Evolutionary conservation across 352 stramenopile genomes (phyloP).

Genomic region (Pythium aristosporum): DNA sequence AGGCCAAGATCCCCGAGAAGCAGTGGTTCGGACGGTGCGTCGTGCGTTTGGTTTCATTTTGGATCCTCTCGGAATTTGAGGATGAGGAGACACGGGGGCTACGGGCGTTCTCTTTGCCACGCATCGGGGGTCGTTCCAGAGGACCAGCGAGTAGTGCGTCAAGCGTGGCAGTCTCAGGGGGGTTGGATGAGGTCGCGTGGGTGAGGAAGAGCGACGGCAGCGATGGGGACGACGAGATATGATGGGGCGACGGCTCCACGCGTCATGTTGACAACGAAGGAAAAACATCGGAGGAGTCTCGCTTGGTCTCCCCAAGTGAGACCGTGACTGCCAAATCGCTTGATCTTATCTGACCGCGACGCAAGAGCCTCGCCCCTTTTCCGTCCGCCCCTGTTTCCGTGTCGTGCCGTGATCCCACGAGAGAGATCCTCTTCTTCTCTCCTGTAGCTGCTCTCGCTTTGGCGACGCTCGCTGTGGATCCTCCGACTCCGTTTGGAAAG

Average conservation of each 20-base stretch:
- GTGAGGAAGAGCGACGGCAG: background rate
- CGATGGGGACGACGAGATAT: background rate
- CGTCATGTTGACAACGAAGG: constrained; percentile 27
- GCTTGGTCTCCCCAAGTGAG: background rate
- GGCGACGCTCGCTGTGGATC: background rate
- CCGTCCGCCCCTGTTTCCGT: background rate
- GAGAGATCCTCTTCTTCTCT: background rate
- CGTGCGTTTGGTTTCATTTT: background rate
- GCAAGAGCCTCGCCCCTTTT: background rate
- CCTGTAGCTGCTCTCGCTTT: background rate
- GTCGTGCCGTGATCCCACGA: background rate
- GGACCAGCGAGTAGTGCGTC: background rate
- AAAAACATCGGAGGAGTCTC: constrained; percentile 37
- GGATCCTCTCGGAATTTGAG: background rate
- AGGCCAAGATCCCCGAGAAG: constrained; percentile 72
- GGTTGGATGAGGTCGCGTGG: background rate
- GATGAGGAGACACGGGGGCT: constrained; percentile 26
- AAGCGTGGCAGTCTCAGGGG: background rate
- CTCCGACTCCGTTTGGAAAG: background rate
- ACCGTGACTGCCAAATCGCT: constrained; percentile 83
- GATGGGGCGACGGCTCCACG: background rate
- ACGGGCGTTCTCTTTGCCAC: background rate
- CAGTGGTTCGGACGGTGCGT: constrained; percentile 86
- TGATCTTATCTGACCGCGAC: constrained; percentile 77
- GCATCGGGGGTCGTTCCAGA: background rate